A percentile compares a stretch with the other conserved stretches of the same genome.
Conservation (phyloP, 768 basidiomycete genomes). For the Leccinellum rugosiceps region DNA sequence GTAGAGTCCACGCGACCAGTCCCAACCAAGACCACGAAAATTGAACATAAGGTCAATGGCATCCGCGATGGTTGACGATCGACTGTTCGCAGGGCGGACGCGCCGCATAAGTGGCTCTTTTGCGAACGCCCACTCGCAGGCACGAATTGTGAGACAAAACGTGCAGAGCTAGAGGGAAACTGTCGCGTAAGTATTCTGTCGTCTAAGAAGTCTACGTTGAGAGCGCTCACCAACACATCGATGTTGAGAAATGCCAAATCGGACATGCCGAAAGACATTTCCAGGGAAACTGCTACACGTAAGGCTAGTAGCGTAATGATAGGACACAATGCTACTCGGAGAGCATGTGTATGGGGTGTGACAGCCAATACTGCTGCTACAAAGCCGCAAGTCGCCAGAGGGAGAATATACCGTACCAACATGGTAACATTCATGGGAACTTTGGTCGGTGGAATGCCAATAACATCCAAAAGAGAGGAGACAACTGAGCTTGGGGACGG, state of each 20-base stretch:
- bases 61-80: constrained; percentile 26
- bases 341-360: constrained; percentile 39
- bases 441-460: constrained; percentile 7
- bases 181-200: neutral
- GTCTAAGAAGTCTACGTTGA: neutral
- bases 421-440: constrained; percentile 31
- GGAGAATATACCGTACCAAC: constrained; percentile 38
- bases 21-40: constrained; percentile 59
- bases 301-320: constrained; percentile 42
- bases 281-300: constrained; percentile 30
- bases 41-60: constrained; percentile 49
- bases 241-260: constrained; percentile 3
- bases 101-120: constrained; percentile 13
- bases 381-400: constrained; percentile 45
- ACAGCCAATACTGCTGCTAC: constrained; percentile 47
- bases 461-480: neutral
- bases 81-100: constrained; percentile 1
- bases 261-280: constrained; percentile 5
- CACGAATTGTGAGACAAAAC: constrained; percentile 6
- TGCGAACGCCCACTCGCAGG: constrained; percentile 14
- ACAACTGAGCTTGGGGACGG: neutral
- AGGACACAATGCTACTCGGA: constrained; percentile 47
- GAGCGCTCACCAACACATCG: constrained; percentile 9
- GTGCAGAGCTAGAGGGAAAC: constrained; percentile 10
- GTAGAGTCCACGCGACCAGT: constrained; percentile 42